Percentiles rank a stretch among this genome's conserved stretches.
phyloP scores from a whole-genome alignment of 805 yeast genomes.

The Candida ulmi region DNA sequence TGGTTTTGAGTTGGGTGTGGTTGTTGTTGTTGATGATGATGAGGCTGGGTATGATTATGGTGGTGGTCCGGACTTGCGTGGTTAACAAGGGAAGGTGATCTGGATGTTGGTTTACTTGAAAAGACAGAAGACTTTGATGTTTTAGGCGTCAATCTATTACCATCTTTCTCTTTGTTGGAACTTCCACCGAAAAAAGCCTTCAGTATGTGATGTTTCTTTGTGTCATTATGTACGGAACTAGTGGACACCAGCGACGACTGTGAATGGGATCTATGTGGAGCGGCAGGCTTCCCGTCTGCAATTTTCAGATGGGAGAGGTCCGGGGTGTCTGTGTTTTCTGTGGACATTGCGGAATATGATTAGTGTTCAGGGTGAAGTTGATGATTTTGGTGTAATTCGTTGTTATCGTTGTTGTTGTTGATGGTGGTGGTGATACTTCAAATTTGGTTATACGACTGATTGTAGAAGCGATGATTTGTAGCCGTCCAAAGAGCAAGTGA shows the following conservation, averaged over 20 bases:
- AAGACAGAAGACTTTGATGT: constrained; percentile 20
- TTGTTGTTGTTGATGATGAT: not conserved
- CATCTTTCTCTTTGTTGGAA: constrained; percentile 6
- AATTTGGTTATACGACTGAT: no score
- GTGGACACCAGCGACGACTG: constrained; percentile 8
- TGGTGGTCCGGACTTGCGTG: constrained; percentile 12
- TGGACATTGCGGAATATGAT: not conserved
- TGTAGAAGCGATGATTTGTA: no score
- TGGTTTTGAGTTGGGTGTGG: not conserved
- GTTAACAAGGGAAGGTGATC: constrained; percentile 17
- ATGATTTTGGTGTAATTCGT: no score
- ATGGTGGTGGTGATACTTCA: no score
- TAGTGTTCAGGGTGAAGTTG: no score
- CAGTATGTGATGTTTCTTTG: constrained; percentile 6
- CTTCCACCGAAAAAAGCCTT: constrained; percentile 2
- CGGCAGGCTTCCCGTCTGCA: not conserved
- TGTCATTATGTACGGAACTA: constrained; percentile 2
- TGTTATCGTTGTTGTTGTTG: no score
- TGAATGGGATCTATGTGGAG: constrained; percentile 2
- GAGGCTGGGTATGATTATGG: constrained; percentile 3
- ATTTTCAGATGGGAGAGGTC: constrained; percentile 4
- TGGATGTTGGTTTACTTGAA: constrained; percentile 16
- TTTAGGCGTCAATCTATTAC: constrained; percentile 19
- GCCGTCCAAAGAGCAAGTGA: no score
- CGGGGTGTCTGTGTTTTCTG: not conserved